Conservation (phyloP, 345 rosid genomes). For the Dipteronia dyeriana region DNA sequence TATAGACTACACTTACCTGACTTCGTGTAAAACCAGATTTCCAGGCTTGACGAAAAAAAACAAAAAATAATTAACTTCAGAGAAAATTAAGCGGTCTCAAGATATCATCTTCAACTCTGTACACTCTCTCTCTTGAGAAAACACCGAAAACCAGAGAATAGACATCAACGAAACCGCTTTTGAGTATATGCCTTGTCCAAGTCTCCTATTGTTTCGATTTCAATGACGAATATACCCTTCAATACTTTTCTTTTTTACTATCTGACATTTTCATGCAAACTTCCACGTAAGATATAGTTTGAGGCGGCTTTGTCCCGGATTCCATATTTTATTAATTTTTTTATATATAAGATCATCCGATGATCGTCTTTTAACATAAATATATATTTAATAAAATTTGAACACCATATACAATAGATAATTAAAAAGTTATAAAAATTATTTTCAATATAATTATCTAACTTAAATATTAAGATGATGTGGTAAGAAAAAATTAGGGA, state of each 20-base stretch:
- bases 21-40: conserved; percentile 30
- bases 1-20: conserved; percentile 27
- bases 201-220: neutral
- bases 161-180: conserved; percentile 28
- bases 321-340: neutral
- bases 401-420: no score
- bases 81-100: conserved; percentile 50
- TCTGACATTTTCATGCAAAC: conserved; percentile 55
- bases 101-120: conserved; percentile 37
- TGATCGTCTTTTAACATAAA: no score
- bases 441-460: no score
- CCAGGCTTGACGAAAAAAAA: conserved; percentile 16
- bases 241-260: neutral
- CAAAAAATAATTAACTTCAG: conserved; percentile 28
- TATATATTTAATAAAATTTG: no score
- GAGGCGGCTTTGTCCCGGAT: conserved; percentile 35
- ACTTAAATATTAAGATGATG: no score
- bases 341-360: no score
- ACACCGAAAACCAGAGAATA: conserved; percentile 17
- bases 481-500: no score
- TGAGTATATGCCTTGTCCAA: conserved; percentile 11
- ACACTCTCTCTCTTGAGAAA: conserved; percentile 26
- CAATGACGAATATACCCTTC: conserved; percentile 33
- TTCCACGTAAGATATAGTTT: conserved; percentile 39
- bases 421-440: no score